These are phyloP conservation scores for Annulohypoxylon moriforme DNA, from an alignment of 495 filamentous ascomycete genomes.

Conservation along the genomic window DNA sequence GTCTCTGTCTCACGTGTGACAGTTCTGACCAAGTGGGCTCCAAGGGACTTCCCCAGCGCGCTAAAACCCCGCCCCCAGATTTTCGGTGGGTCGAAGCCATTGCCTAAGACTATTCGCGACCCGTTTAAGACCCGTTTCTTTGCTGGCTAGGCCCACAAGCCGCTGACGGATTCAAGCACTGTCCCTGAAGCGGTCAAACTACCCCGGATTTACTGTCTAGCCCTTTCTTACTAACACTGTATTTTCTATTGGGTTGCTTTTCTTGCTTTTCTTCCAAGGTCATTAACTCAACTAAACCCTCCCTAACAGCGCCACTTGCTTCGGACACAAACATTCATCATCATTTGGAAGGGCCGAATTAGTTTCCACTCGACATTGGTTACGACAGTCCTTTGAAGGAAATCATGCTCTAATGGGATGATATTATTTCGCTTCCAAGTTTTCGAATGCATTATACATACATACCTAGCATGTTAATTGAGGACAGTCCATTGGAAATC, in stretches of 20 bases:
- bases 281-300: background rate
- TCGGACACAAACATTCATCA: background rate
- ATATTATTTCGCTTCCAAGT: slow-evolving; percentile 13
- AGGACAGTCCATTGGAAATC: background rate
- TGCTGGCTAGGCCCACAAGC: slow-evolving; percentile 21
- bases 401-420: slow-evolving; percentile 26
- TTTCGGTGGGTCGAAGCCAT: slow-evolving; percentile 21
- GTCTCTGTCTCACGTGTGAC: slow-evolving; percentile 32
- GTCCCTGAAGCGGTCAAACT: slow-evolving; percentile 14
- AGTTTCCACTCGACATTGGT: background rate
- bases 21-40: slow-evolving; percentile 26
- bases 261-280: background rate
- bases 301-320: background rate
- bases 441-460: background rate
- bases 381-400: background rate
- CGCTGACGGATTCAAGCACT: slow-evolving; percentile 14
- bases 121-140: slow-evolving; percentile 3
- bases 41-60: slow-evolving; percentile 25
- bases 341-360: background rate
- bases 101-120: background rate
- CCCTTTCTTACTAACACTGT: slow-evolving; percentile 10
- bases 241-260: slow-evolving; percentile 10
- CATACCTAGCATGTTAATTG: background rate
- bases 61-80: slow-evolving; percentile 45
- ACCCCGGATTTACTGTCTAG: slow-evolving; percentile 1